Evolutionary conservation across 116 monocot genomes (phyloP), one percentile per base, ranked within the genome.

Genomic region (Iris pallida): DNA sequence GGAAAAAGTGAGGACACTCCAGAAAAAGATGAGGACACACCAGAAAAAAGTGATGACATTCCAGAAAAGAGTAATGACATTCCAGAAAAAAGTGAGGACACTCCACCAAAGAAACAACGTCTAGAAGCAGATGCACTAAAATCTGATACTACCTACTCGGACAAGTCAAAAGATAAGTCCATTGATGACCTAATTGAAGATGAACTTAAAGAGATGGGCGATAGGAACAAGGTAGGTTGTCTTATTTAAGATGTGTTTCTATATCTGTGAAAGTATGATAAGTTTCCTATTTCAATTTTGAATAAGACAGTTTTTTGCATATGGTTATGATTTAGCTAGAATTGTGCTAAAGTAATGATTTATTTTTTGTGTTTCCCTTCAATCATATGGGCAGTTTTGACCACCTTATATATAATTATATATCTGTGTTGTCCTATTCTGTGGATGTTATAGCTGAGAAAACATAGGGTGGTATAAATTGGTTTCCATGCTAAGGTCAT

Each of bases 101-200:
- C 55, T 53, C 65, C 76, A 59, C 15, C 57, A 42, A 87, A 91
- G 82, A 91, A 73, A 52, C 85, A 72, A 74, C 70, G 67, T 4
- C 7, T 85, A 17, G 80, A 80, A 68, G 43, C 48, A 40, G 65
- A 54, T 61, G 45, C 73, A 68, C 56, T 52, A 14, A 19, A 74
- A 57, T 51, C 5, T 81, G 78, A 74, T 42, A 20, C 56, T 56
- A 11, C 41, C 17, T 74, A 71, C 15, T 55, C 42, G 40, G 53
- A 63, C 41, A 64, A 75, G 68, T 42, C 65, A 58, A 64, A 82
- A 72, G 76, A 81, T 46, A 90, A 85, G 54, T 56, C 79, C 43
- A 85, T 98, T 73, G 93, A 93, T 75, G 90, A 93, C 17, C 78
- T 84, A 54, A 98, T 98, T 55, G 83, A 93, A 69, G 98, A 93